phyloP scores from a whole-genome alignment of 768 basidiomycete genomes.

The Rhodotorula graminis region DNA sequence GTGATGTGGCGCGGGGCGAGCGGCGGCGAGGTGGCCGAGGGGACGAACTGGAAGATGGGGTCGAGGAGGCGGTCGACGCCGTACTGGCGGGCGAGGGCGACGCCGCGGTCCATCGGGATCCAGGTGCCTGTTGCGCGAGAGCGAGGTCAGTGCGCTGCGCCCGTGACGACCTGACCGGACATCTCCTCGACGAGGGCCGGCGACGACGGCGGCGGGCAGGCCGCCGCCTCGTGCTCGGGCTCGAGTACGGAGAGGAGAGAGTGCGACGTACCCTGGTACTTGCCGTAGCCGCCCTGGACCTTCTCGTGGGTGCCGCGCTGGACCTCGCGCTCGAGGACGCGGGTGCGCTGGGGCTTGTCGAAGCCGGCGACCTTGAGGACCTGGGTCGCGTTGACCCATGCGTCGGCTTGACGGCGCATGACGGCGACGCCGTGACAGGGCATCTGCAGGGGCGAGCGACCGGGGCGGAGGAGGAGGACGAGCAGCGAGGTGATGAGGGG shows the following conservation, averaged over 20 bases:
- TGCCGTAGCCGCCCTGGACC: slow-evolving; percentile 98
- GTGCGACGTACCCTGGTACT: slow-evolving; percentile 81
- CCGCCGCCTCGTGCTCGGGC: neutral
- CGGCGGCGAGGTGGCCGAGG: slow-evolving; percentile 78
- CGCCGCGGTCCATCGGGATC: slow-evolving; percentile 90
- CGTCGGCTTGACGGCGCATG: slow-evolving; percentile 92
- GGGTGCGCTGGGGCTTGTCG: slow-evolving; percentile 95
- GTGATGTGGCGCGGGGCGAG: slow-evolving; percentile 94
- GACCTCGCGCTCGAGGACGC: slow-evolving; percentile 93
- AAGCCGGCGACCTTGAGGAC: slow-evolving; percentile 99
- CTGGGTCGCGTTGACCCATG: slow-evolving; percentile 98
- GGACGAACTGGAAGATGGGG: slow-evolving; percentile 90
- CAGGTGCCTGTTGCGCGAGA: slow-evolving; percentile 68
- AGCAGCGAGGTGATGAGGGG: neutral
- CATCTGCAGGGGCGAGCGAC: slow-evolving; percentile 5
- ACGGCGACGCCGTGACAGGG: slow-evolving; percentile 69
- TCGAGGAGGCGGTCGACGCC: slow-evolving; percentile 79
- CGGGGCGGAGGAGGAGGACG: neutral
- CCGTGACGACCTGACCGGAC: no score
- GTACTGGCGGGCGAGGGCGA: slow-evolving; percentile 82
- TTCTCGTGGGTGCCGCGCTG: slow-evolving; percentile 99
- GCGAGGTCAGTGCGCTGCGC: neutral
- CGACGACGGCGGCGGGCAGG: no score
- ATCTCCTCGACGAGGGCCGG: no score
- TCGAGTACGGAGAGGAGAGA: neutral